These are phyloP conservation scores for Paramecium tetraurelia DNA, from an alignment of 73 alveolate genomes.

Conservation along the genomic window DNA sequence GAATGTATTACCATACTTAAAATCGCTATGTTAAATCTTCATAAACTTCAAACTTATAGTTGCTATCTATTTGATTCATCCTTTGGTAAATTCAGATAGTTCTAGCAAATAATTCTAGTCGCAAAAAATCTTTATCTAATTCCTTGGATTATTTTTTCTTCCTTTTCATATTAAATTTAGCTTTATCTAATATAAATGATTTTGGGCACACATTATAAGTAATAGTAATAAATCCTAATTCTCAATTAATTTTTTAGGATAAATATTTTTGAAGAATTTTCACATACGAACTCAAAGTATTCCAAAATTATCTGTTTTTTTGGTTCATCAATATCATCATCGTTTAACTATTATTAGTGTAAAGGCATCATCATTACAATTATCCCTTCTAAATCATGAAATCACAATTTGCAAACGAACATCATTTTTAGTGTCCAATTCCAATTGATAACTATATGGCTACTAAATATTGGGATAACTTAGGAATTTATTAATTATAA, in stretches of 20 bases:
- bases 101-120: neutral
- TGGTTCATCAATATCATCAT: neutral
- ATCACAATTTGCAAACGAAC: neutral
- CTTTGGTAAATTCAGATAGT: neutral
- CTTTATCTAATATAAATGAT: neutral
- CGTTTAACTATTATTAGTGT: neutral
- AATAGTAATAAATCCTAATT: neutral
- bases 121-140: neutral
- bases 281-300: neutral
- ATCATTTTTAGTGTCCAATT: neutral
- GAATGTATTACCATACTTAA: neutral
- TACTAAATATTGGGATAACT: neutral
- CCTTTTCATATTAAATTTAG: neutral
- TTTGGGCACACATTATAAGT: too few species aligned
- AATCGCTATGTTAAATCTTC: neutral
- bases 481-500: neutral
- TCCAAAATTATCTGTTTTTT: neutral
- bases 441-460: neutral
- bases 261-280: neutral
- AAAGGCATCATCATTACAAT: neutral
- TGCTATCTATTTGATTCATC: neutral
- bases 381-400: neutral
- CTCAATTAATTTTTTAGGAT: neutral
- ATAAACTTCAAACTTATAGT: neutral
- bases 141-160: neutral